phyloP scores from a whole-genome alignment of 2,329 filamentous ascomycete genomes.

The Hymenoscyphus fructigenus region DNA sequence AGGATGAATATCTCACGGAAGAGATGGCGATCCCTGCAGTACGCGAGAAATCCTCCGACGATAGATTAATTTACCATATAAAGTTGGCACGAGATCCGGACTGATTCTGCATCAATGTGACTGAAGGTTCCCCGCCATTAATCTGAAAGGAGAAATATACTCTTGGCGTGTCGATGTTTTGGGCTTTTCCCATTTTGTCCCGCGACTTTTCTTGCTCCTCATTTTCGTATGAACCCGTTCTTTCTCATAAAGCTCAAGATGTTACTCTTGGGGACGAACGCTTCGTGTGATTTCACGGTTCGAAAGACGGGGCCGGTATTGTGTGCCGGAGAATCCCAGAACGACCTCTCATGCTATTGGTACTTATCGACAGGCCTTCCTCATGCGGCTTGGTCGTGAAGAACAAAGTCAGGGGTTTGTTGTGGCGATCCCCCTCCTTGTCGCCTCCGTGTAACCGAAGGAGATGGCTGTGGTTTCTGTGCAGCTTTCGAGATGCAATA shows the following conservation, averaged over 20 bases:
- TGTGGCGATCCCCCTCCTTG: constrained; percentile 16
- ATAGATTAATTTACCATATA: constrained; percentile 16
- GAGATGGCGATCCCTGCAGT: constrained; percentile 9
- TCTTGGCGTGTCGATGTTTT: background rate
- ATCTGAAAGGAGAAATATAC: constrained; percentile 6
- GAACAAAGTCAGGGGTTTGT: constrained; percentile 3
- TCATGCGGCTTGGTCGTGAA: constrained; percentile 1
- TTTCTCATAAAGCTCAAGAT: background rate
- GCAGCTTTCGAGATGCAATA: constrained; percentile 2
- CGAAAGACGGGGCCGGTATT: constrained; percentile 7
- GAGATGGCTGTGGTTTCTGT: background rate
- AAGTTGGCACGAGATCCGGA: constrained; percentile 16
- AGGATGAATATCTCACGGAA: constrained; percentile 7
- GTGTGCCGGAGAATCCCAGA: background rate
- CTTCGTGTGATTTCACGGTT: background rate
- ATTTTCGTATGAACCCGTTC: background rate
- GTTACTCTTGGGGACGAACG: background rate
- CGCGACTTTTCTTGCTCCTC: background rate
- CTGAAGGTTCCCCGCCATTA: constrained; percentile 11
- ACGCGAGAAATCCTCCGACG: constrained; percentile 13
- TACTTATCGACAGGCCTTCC: background rate
- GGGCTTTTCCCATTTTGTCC: background rate
- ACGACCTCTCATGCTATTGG: background rate
- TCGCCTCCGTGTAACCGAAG: constrained; percentile 3
- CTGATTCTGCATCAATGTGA: constrained; percentile 5